phyloP scores from a whole-genome alignment of 108 stramenopile species.

The Stephanodiscus triporus region DNA sequence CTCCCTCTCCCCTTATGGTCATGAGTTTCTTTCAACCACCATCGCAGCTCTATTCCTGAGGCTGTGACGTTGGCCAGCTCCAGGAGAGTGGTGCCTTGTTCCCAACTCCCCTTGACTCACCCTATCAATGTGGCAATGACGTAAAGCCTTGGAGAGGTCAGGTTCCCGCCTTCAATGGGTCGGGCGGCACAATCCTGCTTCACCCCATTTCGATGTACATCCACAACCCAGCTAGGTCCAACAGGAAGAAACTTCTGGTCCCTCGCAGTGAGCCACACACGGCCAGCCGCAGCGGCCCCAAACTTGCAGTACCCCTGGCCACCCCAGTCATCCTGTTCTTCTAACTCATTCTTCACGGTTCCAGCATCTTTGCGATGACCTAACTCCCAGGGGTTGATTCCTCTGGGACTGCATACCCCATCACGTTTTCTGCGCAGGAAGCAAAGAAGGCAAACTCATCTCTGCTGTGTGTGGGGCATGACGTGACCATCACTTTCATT shows the following conservation, averaged over 20 bases:
- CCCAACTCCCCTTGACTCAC: neutral
- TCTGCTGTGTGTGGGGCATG: too few relatives aligned
- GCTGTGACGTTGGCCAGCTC: neutral
- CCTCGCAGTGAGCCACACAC: too few relatives aligned
- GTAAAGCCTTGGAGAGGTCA: neutral
- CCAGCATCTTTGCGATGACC: too few relatives aligned
- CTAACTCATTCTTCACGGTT: neutral
- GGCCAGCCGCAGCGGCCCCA: neutral
- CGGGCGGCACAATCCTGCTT: neutral
- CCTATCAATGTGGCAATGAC: neutral
- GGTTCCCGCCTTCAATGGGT: neutral
- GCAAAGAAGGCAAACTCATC: too few relatives aligned
- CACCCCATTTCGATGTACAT: neutral
- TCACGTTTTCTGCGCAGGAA: neutral
- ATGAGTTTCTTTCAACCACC: too few relatives aligned
- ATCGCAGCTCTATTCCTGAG: too few relatives aligned
- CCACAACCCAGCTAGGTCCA: too few relatives aligned
- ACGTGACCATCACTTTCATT: too few relatives aligned
- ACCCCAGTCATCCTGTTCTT: neutral
- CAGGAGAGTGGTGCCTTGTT: neutral
- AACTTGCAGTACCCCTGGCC: neutral
- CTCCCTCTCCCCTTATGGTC: too few relatives aligned
- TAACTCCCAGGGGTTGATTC: neutral
- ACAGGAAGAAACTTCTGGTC: too few relatives aligned
- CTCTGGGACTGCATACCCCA: neutral